Base-by-base conservation (phyloP, 441 rosid genomes). In the Gossypium laxum region DNA sequence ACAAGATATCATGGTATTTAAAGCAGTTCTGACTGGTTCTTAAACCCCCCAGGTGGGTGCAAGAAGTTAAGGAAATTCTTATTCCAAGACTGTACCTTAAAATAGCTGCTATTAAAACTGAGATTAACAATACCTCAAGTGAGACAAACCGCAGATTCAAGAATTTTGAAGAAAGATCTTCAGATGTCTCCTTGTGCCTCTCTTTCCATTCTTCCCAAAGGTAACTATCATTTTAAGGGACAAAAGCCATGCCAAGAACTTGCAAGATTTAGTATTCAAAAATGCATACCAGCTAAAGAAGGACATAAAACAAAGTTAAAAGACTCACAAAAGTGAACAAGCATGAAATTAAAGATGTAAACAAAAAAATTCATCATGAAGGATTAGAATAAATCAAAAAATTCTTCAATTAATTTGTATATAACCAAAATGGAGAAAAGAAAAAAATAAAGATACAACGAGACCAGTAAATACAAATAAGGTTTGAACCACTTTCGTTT, bases 141-240 rank as follows among this genome's bases (percentile, higher is more conserved):
- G 87, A 72, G 66, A 88, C 84, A 77, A 88, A 86, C 58, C 90
- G 85, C 85, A 88, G 64, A 76, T 83, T 82, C 85, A 83, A 76
- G 83, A 88, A 86, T 77, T 79, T 85, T 45, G 83, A 80, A 76
- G 89, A 83, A 19, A 78, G 75, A 43, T 85, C 85, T 77, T 83
- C 88, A 12, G 81, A 75, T 69, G 80, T 52, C 38, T 85, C 84
- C 70, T 79, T 85, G 69, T 84, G 79, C 79, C 88, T 85, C 72
- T 75, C 90, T 71, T 85, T 86, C 92, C 92, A 86, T 59, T 88
- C 92, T 74, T 88, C 90, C 78, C 82, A 78, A 60, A 88, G 72
- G 80, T 88, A 88, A 69, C 92, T 88, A 74, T 72, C 48, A 64
- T 51, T 74, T 70, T 66, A 22, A 69, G 67, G 28, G 68, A 8